Evolutionary conservation across 2,329 filamentous ascomycete genomes (phyloP).

Genomic region (Fusarium napiforme): DNA sequence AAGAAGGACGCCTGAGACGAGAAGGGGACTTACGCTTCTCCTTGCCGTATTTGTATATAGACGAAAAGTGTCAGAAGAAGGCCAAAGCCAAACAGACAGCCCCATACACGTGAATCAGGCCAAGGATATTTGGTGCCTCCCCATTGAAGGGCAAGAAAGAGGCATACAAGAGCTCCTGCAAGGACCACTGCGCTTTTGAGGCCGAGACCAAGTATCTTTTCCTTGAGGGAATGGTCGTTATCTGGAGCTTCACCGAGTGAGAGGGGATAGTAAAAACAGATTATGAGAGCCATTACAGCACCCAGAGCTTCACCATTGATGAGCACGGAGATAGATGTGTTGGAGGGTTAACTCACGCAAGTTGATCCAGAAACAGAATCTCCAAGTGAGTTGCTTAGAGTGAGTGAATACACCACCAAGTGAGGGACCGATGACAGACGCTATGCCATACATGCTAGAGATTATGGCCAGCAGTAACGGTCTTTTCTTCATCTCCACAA

Average conservation of each 20-base stretch:
- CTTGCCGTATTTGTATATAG: constrained; percentile 21
- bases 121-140: constrained; percentile 37
- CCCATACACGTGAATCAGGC: constrained; percentile 39
- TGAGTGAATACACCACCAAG: constrained; percentile 38
- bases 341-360: constrained; percentile 19
- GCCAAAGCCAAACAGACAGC: constrained; percentile 34
- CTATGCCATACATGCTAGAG: constrained; percentile 38
- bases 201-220: constrained; percentile 16
- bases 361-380: constrained; percentile 42
- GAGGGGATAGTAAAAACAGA: constrained; percentile 15
- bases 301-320: neutral
- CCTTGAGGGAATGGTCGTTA: neutral
- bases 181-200: constrained; percentile 32
- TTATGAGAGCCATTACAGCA: constrained; percentile 10
- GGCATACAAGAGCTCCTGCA: constrained; percentile 11
- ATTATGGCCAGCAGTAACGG: constrained; percentile 31
- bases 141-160: constrained; percentile 42
- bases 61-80: constrained; percentile 28
- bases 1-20: rapidly evolving
- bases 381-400: constrained; percentile 33
- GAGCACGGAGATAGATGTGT: too few relatives aligned
- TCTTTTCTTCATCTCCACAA: constrained; percentile 25
- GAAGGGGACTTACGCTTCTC: constrained; percentile 16
- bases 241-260: constrained; percentile 20
- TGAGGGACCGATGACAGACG: constrained; percentile 30